Conservation (phyloP, 208 protist genomes). For the Naegleria lovaniensis region DNA sequence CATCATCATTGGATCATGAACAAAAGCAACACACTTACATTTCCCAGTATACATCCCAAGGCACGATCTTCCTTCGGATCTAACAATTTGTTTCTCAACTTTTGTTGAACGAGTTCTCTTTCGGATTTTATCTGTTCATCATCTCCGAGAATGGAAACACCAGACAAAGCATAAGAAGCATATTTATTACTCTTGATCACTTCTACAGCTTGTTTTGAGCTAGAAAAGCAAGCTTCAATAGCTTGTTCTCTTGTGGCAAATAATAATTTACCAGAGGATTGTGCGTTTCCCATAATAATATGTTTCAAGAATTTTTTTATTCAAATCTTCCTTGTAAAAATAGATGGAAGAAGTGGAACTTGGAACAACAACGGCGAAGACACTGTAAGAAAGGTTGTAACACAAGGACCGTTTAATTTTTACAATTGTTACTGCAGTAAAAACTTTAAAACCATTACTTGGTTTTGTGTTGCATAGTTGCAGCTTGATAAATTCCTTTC, state of each 20-base stretch:
- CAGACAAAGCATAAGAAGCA: not conserved
- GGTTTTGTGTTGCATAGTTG: not conserved
- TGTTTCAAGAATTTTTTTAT: too few relatives aligned
- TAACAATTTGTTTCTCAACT: not conserved
- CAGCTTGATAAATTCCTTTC: not conserved
- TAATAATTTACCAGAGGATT: not conserved
- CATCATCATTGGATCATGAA: too few relatives aligned
- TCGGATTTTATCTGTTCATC: not conserved
- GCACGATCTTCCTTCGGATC: constrained; percentile 20
- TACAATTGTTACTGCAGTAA: too few relatives aligned
- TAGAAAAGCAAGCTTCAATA: not conserved
- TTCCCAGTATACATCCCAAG: constrained; percentile 27
- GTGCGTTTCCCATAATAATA: not conserved
- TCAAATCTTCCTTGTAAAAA: too few relatives aligned
- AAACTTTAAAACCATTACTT: not conserved
- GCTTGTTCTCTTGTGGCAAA: not conserved
- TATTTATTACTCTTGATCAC: not conserved
- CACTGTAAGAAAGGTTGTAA: too few relatives aligned
- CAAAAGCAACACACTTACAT: not conserved
- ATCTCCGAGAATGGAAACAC: not conserved
- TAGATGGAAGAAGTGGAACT: not conserved
- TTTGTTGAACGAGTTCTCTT: not conserved
- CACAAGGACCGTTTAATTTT: too few relatives aligned
- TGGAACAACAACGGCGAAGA: not conserved
- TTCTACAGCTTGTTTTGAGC: not conserved